Conservation (phyloP, 306 rosid genomes). For the Ceratonia siliqua region DNA sequence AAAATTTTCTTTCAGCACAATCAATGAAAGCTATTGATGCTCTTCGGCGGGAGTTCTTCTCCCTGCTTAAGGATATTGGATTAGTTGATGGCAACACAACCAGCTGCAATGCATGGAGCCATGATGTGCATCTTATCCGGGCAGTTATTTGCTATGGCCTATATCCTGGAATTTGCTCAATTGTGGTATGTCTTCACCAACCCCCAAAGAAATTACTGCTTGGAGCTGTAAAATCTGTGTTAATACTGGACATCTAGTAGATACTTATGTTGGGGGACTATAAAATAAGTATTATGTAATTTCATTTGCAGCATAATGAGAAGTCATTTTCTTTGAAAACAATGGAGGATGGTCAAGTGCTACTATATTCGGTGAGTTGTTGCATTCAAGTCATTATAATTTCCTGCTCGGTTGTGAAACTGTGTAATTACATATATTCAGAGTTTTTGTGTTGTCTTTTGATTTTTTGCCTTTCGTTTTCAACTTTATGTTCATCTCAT, state of each 20-base stretch:
- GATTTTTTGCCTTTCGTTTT: constrained; percentile 30
- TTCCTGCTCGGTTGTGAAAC: constrained; percentile 22
- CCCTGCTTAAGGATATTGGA: constrained; percentile 75
- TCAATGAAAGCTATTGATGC: constrained; percentile 97
- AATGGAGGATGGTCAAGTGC: constrained; percentile 99
- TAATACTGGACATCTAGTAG: constrained; percentile 9
- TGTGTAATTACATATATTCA: neutral
- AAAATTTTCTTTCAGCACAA: constrained; percentile 78
- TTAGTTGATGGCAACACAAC: constrained; percentile 66
- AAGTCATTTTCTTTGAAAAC: constrained; percentile 87
- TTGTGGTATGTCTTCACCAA: constrained; percentile 61
- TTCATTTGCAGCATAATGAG: constrained; percentile 76
- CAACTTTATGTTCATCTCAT: constrained; percentile 29
- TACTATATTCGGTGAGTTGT: constrained; percentile 72
- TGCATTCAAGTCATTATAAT: constrained; percentile 18
- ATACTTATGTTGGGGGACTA: constrained; percentile 23
- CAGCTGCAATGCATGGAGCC: constrained; percentile 63
- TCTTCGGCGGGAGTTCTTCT: constrained; percentile 73
- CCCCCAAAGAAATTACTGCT: neutral
- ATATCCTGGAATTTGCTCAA: constrained; percentile 92
- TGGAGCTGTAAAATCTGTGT: constrained; percentile 24
- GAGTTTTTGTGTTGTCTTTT: constrained; percentile 7
- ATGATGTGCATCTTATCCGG: constrained; percentile 69
- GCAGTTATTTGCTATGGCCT: constrained; percentile 89
- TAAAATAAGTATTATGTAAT: constrained; percentile 16